phyloP scores from a whole-genome alignment of 768 basidiomycete species.

The Pleurotus cornucopiae region DNA sequence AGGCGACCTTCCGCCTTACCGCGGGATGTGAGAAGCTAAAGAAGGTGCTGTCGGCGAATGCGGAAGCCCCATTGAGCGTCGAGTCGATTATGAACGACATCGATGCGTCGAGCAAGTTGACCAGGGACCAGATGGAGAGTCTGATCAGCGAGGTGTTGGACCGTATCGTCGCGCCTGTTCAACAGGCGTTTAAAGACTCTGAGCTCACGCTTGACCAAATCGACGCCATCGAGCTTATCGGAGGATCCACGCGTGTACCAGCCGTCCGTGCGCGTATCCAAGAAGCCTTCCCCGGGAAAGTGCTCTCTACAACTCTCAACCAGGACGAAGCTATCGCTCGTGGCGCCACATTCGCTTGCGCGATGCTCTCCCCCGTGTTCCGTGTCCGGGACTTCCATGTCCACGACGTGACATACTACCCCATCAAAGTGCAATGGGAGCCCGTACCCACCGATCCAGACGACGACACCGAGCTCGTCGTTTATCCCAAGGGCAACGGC shows the following conservation, averaged over 20 bases:
- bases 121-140: constrained; percentile 76
- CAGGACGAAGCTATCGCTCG: constrained; percentile 97
- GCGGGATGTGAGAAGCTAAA: constrained; percentile 92
- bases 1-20: constrained; percentile 87
- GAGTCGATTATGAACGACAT: constrained; percentile 97
- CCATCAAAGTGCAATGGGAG: constrained; percentile 90
- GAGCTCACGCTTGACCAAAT: constrained; percentile 81
- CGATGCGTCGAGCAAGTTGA: constrained; percentile 84
- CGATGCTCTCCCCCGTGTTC: constrained; percentile 96
- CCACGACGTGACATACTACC: constrained; percentile 81
- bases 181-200: constrained; percentile 76
- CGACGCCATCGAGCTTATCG: constrained; percentile 88
- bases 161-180: constrained; percentile 70
- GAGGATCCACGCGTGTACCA: constrained; percentile 90
- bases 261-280: constrained; percentile 87
- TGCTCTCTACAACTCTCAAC: constrained; percentile 90
- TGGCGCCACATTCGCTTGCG: constrained; percentile 95
- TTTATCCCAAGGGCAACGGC: constrained; percentile 81
- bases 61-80: constrained; percentile 84
- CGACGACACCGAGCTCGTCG: constrained; percentile 88
- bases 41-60: constrained; percentile 93
- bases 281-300: constrained; percentile 74
- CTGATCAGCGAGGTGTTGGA: constrained; percentile 76
- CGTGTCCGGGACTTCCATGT: constrained; percentile 93
- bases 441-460: constrained; percentile 68